phyloP scores from a whole-genome alignment of 2,329 filamentous ascomycete species.

The Lachnellula suecica region DNA sequence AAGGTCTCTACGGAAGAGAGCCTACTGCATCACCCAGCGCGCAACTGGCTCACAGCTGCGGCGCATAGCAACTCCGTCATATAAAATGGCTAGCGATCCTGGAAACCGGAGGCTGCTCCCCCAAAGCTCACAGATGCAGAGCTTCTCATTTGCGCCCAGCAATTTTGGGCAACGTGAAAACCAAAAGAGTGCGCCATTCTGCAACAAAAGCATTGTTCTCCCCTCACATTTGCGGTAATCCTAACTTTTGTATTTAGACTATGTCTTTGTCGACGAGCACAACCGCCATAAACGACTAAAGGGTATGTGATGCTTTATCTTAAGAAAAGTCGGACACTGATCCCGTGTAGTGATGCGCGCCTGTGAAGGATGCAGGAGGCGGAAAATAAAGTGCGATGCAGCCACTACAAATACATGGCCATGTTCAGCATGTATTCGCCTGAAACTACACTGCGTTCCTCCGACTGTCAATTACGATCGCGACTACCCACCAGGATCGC shows the following conservation, averaged over 20 bases:
- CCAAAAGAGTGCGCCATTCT: constrained; percentile 70
- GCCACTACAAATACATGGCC: constrained; percentile 98
- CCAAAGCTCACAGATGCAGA: constrained; percentile 69
- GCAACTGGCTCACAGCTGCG: constrained; percentile 4
- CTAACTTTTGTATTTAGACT: constrained; percentile 63
- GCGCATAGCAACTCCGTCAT: constrained; percentile 8
- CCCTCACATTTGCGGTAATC: constrained; percentile 3
- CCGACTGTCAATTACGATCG: constrained; percentile 48
- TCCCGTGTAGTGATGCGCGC: constrained; percentile 84
- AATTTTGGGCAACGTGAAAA: constrained; percentile 68
- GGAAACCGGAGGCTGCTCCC: constrained; percentile 62
- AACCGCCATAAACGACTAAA: constrained; percentile 97
- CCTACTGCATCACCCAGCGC: not conserved
- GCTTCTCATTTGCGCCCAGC: constrained; percentile 72
- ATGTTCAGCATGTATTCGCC: constrained; percentile 85
- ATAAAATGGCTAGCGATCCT: constrained; percentile 62
- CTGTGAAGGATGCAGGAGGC: constrained; percentile 88
- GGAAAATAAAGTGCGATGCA: constrained; percentile 98
- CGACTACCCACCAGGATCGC: constrained; percentile 26
- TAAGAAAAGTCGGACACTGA: constrained; percentile 17
- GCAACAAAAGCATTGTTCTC: not conserved
- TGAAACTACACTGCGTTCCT: constrained; percentile 91
- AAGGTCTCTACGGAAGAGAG: not conserved
- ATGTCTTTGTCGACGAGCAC: constrained; percentile 98
- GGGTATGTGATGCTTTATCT: constrained; percentile 52